A percentile compares a stretch with the other conserved stretches of the same genome.
Conservation (phyloP, 1,139 yeast genomes). For the Sugiyamaella novakii region DNA sequence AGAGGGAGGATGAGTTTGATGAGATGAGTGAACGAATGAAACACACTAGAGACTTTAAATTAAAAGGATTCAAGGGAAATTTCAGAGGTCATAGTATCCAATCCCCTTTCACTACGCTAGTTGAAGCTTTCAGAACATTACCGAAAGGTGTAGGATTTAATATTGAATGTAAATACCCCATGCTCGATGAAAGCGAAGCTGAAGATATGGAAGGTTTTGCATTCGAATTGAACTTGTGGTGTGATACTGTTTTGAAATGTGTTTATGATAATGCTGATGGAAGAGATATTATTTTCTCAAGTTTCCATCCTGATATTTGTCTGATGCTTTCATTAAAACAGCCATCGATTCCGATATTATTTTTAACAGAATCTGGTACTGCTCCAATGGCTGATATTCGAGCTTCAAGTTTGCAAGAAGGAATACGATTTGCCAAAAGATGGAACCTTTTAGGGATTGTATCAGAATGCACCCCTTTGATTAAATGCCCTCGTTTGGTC, state of each 20-base stretch:
- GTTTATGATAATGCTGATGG: constrained; percentile 80
- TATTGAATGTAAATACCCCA: constrained; percentile 93
- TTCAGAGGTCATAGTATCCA: constrained; percentile 88
- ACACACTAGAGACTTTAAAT: constrained; percentile 83
- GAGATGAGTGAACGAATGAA: constrained; percentile 68
- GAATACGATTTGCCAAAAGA: constrained; percentile 83
- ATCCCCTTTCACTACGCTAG: constrained; percentile 85
- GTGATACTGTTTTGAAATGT: constrained; percentile 71
- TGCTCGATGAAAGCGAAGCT: constrained; percentile 87
- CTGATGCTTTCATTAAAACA: constrained; percentile 83
- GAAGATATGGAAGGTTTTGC: constrained; percentile 89
- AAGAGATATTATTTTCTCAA: constrained; percentile 85
- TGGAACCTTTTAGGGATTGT: constrained; percentile 95
- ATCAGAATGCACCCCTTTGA: constrained; percentile 81
- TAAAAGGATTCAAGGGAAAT: constrained; percentile 87
- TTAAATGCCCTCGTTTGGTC: constrained; percentile 84
- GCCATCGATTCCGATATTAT: constrained; percentile 81
- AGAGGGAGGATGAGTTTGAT: constrained; percentile 34
- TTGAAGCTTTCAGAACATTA: constrained; percentile 76
- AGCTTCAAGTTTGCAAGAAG: constrained; percentile 86
- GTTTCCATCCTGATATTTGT: constrained; percentile 95
- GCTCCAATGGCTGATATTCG: constrained; percentile 82
- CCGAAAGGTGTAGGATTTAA: constrained; percentile 90
- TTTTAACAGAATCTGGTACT: constrained; percentile 87
- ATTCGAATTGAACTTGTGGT: constrained; percentile 82